Evolutionary conservation across 768 basidiomycete species (phyloP).

Genomic region (Serendipita sp.): DNA sequence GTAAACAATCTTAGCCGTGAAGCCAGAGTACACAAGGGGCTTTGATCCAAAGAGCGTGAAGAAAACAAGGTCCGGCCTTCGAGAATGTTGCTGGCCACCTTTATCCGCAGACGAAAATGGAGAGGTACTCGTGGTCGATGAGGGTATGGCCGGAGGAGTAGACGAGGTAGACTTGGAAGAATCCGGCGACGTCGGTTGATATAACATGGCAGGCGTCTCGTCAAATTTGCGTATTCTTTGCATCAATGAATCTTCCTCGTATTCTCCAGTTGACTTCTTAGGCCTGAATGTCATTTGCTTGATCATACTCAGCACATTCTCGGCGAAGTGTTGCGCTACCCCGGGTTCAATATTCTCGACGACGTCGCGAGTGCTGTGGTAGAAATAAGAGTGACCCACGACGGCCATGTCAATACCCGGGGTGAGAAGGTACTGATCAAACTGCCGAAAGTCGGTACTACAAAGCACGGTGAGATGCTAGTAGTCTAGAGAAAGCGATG

Average conservation of each 20-base stretch:
- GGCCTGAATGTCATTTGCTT: slow-evolving; percentile 45
- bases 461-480: slow-evolving; percentile 5
- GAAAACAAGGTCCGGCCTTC: slow-evolving; percentile 35
- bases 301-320: slow-evolving; percentile 69
- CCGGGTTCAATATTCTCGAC: slow-evolving; percentile 75
- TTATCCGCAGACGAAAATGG: neutral
- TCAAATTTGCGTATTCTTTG: slow-evolving; percentile 7
- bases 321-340: slow-evolving; percentile 79
- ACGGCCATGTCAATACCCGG: slow-evolving; percentile 89
- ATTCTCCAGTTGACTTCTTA: neutral
- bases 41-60: slow-evolving; percentile 54
- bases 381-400: slow-evolving; percentile 82
- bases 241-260: neutral
- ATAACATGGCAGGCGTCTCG: neutral
- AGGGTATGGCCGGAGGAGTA: neutral
- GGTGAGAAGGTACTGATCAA: slow-evolving; percentile 75
- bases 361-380: slow-evolving; percentile 83
- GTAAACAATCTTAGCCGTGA: slow-evolving; percentile 52
- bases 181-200: neutral
- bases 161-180: neutral
- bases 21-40: slow-evolving; percentile 51
- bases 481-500: slow-evolving; percentile 13
- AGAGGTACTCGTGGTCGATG: neutral
- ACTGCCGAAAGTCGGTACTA: slow-evolving; percentile 92
- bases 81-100: neutral